Base-by-base conservation (phyloP, 495 filamentous ascomycete species). In the Cenococcum geophilum region DNA sequence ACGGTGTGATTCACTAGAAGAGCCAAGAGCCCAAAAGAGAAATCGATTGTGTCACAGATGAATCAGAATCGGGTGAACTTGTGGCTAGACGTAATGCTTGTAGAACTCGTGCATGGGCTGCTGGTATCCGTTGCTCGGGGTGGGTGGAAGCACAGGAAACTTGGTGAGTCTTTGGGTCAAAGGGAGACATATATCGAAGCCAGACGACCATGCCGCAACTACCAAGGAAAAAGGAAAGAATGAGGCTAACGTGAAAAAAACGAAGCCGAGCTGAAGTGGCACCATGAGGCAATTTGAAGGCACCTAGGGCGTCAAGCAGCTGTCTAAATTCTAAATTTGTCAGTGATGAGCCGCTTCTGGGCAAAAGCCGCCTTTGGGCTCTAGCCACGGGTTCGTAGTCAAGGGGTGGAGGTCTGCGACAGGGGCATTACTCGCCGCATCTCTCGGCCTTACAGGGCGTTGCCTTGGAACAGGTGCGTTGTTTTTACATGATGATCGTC, bases 111-210 rank as follows among this genome's bases (percentile, higher is more conserved):
- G 49, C 22, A 32, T 27, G 49, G 3, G 22, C 49, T 52, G 49
- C 49, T 52, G 16, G 18, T 52, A 27, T 52, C 49, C 49, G 49
- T 52, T 52, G 14, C 49, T 52, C 16, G 49, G 49, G 18, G 16
- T 27, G 21, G 49, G 49, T 52, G 22, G 16, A 14, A 18, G 16
- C 45, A 49, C 45, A 49, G n/a, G 6, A 22, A 49, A n/a, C 9
- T 32, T 3, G 27, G 11, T 45, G 18, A 45, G 40, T 45, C 14
- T 16, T 40, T 45, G 40, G 40, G 49, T 10, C 9, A 27, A 52
- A 9, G 18, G 25, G 21, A 32, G 25, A 52, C 14, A 52, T 25
- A 25, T 52, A 52, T 52, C 25, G 49, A 52, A 14, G 25, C 14
- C 22, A 23, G 25, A 52, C 10, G 49, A 9, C 25, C 18, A 27